phyloP scores from a whole-genome alignment of 805 yeast species.

The Wickerhamomyces chambardii region DNA sequence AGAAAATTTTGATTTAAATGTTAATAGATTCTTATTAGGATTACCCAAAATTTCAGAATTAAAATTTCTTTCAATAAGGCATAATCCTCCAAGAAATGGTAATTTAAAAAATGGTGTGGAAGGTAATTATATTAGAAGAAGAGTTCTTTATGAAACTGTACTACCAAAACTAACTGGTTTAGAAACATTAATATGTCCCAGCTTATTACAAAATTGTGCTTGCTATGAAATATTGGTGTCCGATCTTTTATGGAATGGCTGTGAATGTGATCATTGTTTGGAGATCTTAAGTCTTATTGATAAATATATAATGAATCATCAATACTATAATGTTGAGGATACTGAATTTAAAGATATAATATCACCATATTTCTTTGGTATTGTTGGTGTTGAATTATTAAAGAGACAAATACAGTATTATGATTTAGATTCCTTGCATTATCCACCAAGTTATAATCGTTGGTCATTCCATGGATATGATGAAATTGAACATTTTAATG shows the following conservation, averaged over 20 bases:
- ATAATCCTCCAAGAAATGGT: conserved; percentile 50
- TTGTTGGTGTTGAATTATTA: conserved; percentile 35
- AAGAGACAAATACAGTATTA: conserved; percentile 21
- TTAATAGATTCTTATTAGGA: conserved; percentile 30
- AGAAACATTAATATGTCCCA: conserved; percentile 44
- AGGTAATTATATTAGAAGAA: conserved; percentile 60
- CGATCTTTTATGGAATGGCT: conserved; percentile 71
- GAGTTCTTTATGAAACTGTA: conserved; percentile 36
- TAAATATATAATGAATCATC: conserved; percentile 53
- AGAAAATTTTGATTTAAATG: conserved; percentile 44
- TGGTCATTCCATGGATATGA: conserved; percentile 46
- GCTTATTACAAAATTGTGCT: conserved; percentile 47
- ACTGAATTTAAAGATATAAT: conserved; percentile 51
- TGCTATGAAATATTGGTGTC: conserved; percentile 67
- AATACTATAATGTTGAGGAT: conserved; percentile 37
- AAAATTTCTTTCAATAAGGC: conserved; percentile 40
- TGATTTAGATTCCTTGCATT: conserved; percentile 21
- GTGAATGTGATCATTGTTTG: conserved; percentile 50
- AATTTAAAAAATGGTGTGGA: conserved; percentile 57
- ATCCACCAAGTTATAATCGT: conserved; percentile 22
- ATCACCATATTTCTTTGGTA: conserved; percentile 46
- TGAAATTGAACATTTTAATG: conserved; percentile 28
- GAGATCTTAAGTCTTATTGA: conserved; percentile 43
- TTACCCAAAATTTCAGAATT: conserved; percentile 25
- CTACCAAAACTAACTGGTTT: conserved; percentile 36